Conservation (phyloP, 495 filamentous ascomycete genomes). For the Penicillium steckii region DNA sequence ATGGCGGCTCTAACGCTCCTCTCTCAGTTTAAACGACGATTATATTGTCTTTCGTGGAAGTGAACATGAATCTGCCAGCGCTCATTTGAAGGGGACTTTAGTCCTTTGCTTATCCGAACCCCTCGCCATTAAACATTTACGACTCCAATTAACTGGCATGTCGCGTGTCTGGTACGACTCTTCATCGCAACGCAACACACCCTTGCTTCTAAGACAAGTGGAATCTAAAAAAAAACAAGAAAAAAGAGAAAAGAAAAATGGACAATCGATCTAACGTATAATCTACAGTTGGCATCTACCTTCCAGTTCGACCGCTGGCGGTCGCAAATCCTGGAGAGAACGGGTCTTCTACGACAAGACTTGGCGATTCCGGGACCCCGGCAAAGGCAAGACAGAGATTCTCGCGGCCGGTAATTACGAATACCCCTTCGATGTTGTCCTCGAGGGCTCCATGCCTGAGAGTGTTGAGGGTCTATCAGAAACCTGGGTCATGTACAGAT, state of each 20-base stretch:
- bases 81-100: slow-evolving; percentile 69
- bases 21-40: slow-evolving; percentile 68
- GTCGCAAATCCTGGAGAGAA: slow-evolving; percentile 50
- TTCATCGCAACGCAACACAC: too few species aligned
- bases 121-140: slow-evolving; percentile 68
- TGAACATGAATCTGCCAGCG: slow-evolving; percentile 72
- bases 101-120: slow-evolving; percentile 71
- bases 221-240: not conserved
- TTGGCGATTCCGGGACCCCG: slow-evolving; percentile 51
- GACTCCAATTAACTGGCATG: slow-evolving; percentile 68
- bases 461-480: slow-evolving; percentile 83
- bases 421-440: slow-evolving; percentile 78
- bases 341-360: slow-evolving; percentile 56
- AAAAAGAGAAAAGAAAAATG: not conserved
- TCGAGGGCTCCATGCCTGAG: slow-evolving; percentile 77
- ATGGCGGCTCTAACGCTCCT: slow-evolving; percentile 2
- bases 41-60: slow-evolving; percentile 76
- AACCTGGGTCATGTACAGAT: slow-evolving; percentile 78
- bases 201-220: too few species aligned
- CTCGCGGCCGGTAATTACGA: slow-evolving; percentile 82
- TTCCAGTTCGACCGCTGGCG: slow-evolving; percentile 42
- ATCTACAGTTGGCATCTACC: slow-evolving; percentile 46
- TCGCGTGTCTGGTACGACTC: slow-evolving; percentile 65
- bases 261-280: slow-evolving; percentile 11
- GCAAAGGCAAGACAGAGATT: slow-evolving; percentile 55